phyloP scores from a whole-genome alignment of 2,329 filamentous ascomycete genomes.

The Beauveria asiatica region DNA sequence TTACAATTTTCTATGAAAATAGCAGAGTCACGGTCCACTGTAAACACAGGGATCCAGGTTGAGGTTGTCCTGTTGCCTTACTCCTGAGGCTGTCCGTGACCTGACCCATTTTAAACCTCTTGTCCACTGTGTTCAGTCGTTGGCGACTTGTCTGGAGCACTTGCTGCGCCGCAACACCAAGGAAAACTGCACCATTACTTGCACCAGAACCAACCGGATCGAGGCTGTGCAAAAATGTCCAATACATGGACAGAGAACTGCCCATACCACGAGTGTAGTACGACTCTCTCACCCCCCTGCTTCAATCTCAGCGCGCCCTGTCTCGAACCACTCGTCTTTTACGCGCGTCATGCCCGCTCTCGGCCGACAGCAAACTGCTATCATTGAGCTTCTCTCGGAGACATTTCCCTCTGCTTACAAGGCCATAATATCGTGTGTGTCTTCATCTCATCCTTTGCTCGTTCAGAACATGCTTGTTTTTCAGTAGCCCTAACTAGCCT shows the following conservation, averaged over 20 bases:
- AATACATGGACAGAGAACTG: background rate
- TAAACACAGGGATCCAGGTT: background rate
- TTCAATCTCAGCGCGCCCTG: background rate
- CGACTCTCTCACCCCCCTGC: background rate
- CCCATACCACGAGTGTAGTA: too few species aligned
- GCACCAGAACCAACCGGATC: background rate
- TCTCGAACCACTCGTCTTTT: background rate
- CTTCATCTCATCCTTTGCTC: too few species aligned
- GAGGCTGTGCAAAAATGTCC: background rate
- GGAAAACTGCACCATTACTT: too few species aligned
- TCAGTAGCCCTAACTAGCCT: too few species aligned
- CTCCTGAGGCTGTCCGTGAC: background rate
- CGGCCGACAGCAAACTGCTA: too few species aligned
- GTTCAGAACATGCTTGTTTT: too few species aligned
- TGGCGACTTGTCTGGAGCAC: background rate
- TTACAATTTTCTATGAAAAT: too few species aligned
- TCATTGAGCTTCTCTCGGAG: too few species aligned
- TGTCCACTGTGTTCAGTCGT: background rate
- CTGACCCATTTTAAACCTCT: background rate
- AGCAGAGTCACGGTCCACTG: background rate
- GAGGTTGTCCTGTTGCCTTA: background rate
- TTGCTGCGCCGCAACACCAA: conserved; percentile 4
- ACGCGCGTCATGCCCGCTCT: too few species aligned
- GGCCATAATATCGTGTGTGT: too few species aligned
- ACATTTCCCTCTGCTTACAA: too few species aligned